These are phyloP conservation scores for Coemansia guatemalensis DNA, from an alignment of 192 early-diverging fungal species.

Conservation along the genomic window DNA sequence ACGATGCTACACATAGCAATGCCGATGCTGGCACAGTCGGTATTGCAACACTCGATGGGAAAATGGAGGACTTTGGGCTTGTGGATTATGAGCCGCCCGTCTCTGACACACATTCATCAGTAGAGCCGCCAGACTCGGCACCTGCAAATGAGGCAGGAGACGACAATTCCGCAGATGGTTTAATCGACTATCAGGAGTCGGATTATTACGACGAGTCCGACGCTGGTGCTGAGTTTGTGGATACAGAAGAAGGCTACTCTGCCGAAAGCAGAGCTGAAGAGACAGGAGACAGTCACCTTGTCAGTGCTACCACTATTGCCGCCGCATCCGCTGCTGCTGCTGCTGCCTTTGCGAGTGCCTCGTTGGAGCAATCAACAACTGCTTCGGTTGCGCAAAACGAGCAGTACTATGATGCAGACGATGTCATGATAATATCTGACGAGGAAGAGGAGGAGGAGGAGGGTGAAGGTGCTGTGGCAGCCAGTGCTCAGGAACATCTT, in stretches of 20 bases:
- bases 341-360: no score
- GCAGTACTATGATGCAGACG: no score
- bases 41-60: background rate
- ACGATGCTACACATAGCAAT: background rate
- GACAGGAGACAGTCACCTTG: background rate
- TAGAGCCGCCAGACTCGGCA: background rate
- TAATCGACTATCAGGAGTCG: constrained; percentile 1
- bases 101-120: constrained; percentile 6
- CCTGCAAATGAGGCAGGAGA: background rate
- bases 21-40: background rate
- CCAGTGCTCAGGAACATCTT: no score
- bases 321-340: no score
- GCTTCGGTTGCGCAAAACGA: no score
- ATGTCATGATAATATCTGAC: background rate
- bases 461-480: background rate
- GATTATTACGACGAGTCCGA: constrained; percentile 29
- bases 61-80: constrained; percentile 42
- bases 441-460: constrained; percentile 3
- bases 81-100: constrained; percentile 47
- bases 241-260: background rate
- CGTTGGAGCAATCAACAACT: no score
- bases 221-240: background rate
- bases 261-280: background rate
- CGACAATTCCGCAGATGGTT: background rate
- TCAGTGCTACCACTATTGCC: background rate